These are phyloP conservation scores for Thymus quinquecostatus DNA, from an alignment of 257 asterid genomes.

Conservation along the genomic window DNA sequence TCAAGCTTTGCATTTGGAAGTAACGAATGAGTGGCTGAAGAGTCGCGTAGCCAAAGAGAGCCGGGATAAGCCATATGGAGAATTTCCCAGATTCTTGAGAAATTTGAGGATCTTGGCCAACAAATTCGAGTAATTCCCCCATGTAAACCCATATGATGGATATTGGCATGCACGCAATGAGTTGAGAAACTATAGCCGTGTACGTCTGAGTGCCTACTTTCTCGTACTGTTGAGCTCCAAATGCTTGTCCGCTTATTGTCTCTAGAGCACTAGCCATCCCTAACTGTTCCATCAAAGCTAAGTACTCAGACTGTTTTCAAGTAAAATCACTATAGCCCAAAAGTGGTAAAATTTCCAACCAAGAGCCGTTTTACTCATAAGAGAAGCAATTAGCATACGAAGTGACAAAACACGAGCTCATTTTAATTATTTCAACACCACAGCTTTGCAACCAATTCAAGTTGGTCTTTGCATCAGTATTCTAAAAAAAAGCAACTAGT, in stretches of 20 bases:
- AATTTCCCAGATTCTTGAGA: conserved; percentile 79
- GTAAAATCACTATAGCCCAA: neutral
- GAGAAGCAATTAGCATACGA: no score
- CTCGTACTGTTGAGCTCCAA: conserved; percentile 77
- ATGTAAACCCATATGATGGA: conserved; percentile 61
- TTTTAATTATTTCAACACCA: no score
- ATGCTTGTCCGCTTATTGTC: conserved; percentile 83
- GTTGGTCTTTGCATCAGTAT: no score
- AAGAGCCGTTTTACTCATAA: no score
- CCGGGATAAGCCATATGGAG: conserved; percentile 61
- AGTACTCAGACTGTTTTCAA: neutral
- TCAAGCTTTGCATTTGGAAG: conserved; percentile 68
- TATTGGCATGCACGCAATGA: conserved; percentile 57
- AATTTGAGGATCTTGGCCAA: conserved; percentile 82
- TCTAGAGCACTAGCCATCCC: conserved; percentile 90
- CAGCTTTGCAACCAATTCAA: neutral
- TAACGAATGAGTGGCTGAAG: conserved; percentile 61
- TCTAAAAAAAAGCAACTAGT: no score
- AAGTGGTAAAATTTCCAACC: neutral
- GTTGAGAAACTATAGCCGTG: conserved; percentile 62
- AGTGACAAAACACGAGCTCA: no score
- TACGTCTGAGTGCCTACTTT: conserved; percentile 76
- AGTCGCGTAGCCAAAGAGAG: conserved; percentile 62
- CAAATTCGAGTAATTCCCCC: conserved; percentile 49
- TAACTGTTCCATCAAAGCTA: conserved; percentile 43